Evolutionary conservation across 176 grass and related monocot genomes (phyloP).

Genomic region (barley (Hordeum vulgare)): DNA sequence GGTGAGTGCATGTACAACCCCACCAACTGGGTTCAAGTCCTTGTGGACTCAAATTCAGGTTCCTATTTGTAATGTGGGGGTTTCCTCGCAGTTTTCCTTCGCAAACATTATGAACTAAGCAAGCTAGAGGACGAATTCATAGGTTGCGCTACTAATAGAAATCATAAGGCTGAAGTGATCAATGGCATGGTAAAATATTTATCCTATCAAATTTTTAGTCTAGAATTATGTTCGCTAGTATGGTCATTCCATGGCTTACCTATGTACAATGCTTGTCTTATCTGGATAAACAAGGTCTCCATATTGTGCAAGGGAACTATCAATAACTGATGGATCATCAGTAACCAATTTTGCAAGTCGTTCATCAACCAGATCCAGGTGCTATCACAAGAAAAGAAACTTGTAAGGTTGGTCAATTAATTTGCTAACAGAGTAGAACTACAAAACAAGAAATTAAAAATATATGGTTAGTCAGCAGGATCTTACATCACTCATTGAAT

Average conservation of each 20-base stretch:
- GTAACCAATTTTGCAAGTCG: conserved; percentile 78
- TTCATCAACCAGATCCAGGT: conserved; percentile 66
- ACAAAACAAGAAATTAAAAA: not conserved
- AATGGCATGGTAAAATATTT: conserved; percentile 11
- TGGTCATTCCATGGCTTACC: conserved; percentile 29
- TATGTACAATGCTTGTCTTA: conserved; percentile 84
- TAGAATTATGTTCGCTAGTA: not conserved
- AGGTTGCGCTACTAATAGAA: not conserved
- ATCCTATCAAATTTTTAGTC: not conserved
- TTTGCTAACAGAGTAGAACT: not conserved
- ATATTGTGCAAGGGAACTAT: conserved; percentile 83
- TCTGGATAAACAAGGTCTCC: conserved; percentile 87
- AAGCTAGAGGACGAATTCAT: not conserved
- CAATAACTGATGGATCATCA: conserved; percentile 97
- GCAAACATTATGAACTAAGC: not conserved
- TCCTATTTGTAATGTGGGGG: too few relatives aligned
- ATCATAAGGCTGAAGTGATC: not conserved
- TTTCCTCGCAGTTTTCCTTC: not conserved
- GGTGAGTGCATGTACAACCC: too few relatives aligned
- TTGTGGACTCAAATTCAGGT: too few relatives aligned
- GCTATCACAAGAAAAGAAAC: conserved; percentile 30
- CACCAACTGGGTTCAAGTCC: too few relatives aligned
- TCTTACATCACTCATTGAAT: conserved; percentile 57
- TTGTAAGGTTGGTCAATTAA: not conserved
- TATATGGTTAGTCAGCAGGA: conserved; percentile 2